phyloP scores from a whole-genome alignment of 306 rosid genomes.

The Cucumis hystrix region DNA sequence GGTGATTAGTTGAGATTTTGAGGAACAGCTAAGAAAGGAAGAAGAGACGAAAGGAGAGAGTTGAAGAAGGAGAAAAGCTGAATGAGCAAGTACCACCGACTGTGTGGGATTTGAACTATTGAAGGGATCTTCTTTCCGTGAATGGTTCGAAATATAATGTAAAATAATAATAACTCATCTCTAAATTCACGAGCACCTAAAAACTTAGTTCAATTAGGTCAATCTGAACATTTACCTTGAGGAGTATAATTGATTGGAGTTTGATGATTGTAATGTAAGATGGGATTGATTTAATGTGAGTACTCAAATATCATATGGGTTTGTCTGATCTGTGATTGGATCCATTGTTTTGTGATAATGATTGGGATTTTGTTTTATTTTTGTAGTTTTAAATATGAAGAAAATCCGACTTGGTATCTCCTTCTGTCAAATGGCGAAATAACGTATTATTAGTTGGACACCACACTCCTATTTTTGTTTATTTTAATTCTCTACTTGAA shows the following conservation, averaged over 20 bases:
- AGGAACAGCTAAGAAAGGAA: not conserved
- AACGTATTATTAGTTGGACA: not conserved
- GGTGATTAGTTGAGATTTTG: not conserved
- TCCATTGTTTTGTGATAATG: not conserved
- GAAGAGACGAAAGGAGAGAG: not conserved
- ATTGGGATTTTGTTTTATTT: not conserved
- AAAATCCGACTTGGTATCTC: not conserved
- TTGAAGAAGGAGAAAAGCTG: not conserved
- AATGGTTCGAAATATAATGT: not conserved
- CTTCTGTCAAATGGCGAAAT: not conserved
- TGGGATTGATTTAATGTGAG: no score
- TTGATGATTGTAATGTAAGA: no score
- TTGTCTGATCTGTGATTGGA: slow-evolving; percentile 1
- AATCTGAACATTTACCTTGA: no score
- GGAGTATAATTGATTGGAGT: no score
- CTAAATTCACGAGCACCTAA: no score
- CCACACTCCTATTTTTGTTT: not conserved
- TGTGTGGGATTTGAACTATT: not conserved
- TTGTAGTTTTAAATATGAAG: not conserved
- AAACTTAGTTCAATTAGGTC: no score
- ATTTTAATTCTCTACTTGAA: not conserved
- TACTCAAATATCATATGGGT: not conserved
- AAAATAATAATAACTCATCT: no score
- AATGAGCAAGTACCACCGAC: not conserved
- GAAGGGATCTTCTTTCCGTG: not conserved